These are phyloP conservation scores for Crithidia sp. DNA, from an alignment of 208 protist genomes.

Conservation along the genomic window DNA sequence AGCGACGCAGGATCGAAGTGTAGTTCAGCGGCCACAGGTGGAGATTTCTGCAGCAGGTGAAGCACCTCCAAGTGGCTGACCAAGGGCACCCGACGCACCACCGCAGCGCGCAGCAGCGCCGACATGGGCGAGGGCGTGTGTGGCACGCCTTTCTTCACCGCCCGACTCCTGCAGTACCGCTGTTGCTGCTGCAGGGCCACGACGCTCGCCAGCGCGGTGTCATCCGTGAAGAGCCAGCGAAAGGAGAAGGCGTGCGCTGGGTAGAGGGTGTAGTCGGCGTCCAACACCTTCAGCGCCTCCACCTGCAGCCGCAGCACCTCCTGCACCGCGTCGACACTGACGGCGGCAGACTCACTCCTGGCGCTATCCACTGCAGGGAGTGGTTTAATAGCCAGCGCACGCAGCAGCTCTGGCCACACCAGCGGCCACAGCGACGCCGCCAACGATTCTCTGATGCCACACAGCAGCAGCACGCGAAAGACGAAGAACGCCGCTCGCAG, in stretches of 20 bases:
- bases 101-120: not conserved
- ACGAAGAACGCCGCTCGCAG: constrained; percentile 51
- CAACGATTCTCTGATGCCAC: constrained; percentile 24
- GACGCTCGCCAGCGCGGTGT: constrained; percentile 15
- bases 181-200: constrained; percentile 15
- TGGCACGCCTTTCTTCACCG: not conserved
- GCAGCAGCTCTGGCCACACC: constrained; percentile 47
- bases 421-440: constrained; percentile 59
- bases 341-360: not conserved
- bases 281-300: constrained; percentile 70
- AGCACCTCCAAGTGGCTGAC: constrained; percentile 30
- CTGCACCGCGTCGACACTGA: constrained; percentile 13
- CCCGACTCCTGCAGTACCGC: not conserved
- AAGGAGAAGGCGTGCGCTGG: constrained; percentile 37
- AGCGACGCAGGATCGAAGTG: not conserved
- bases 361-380: not conserved
- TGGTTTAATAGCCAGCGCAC: constrained; percentile 1
- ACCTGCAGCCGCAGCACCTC: constrained; percentile 52
- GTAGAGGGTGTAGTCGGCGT: constrained; percentile 50
- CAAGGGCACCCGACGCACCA: not conserved
- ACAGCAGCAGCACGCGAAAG: constrained; percentile 65
- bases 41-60: constrained; percentile 2
- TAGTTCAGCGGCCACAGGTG: not conserved
- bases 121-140: constrained; percentile 4
- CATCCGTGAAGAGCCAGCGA: constrained; percentile 39